Evolutionary conservation across 129 eudicot species (phyloP).

Genomic region (Artemisia argyi): DNA sequence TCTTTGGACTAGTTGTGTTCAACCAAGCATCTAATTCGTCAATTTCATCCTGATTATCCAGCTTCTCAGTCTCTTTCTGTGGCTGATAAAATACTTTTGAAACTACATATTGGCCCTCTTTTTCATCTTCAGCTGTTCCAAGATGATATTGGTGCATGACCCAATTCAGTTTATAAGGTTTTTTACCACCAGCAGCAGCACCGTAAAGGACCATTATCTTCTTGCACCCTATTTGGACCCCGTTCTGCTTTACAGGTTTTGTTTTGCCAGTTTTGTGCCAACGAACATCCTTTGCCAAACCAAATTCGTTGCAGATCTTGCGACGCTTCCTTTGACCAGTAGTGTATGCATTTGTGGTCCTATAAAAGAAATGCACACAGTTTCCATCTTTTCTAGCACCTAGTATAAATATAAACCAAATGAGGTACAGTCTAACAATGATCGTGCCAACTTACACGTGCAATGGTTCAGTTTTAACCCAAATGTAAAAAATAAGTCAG

Average conservation of each 20-base stretch:
- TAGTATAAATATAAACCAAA: slow-evolving; percentile 19
- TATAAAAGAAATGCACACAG: slow-evolving; percentile 71
- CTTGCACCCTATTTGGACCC: slow-evolving; percentile 75
- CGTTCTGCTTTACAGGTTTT: slow-evolving; percentile 58
- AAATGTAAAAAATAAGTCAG: too few relatives aligned
- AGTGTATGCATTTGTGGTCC: slow-evolving; percentile 68
- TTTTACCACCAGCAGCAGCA: slow-evolving; percentile 47
- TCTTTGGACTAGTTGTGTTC: slow-evolving; percentile 52
- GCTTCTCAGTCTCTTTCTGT: slow-evolving; percentile 46
- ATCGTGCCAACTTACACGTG: neutral
- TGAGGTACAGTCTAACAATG: neutral
- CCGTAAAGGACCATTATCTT: slow-evolving; percentile 87
- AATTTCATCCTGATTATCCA: slow-evolving; percentile 22
- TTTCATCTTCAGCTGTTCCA: slow-evolving; percentile 74
- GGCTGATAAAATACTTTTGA: slow-evolving; percentile 74
- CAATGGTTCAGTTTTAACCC: too few relatives aligned
- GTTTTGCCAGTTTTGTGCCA: slow-evolving; percentile 99
- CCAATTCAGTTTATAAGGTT: slow-evolving; percentile 75
- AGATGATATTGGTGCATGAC: slow-evolving; percentile 94
- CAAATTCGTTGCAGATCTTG: slow-evolving; percentile 52
- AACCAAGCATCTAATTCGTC: slow-evolving; percentile 43
- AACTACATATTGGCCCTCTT: slow-evolving; percentile 74
- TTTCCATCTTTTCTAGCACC: slow-evolving; percentile 91
- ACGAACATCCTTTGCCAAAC: slow-evolving; percentile 51
- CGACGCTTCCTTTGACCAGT: slow-evolving; percentile 89